Percentiles rank a stretch among this genome's conserved stretches.
These are phyloP conservation scores for Tricholomella constricta DNA, from an alignment of 768 basidiomycete species.

Conservation along the genomic window DNA sequence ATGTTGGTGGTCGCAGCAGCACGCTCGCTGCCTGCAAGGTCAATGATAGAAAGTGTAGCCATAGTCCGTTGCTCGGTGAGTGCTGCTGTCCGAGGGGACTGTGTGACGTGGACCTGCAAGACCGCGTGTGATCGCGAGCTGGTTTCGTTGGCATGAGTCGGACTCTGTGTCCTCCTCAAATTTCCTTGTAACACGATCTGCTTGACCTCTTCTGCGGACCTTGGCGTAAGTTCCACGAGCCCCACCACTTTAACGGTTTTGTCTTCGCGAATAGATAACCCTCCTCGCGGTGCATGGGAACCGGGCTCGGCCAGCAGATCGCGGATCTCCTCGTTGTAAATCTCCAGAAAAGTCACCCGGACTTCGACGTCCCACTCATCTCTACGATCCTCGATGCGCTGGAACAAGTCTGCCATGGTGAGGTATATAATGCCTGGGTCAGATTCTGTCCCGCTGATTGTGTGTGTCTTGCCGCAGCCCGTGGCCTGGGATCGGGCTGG, in stretches of 20 bases:
- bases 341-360: constrained; percentile 94
- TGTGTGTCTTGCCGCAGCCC: constrained; percentile 99
- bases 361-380: constrained; percentile 88
- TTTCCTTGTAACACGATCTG: constrained; percentile 91
- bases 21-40: constrained; percentile 95
- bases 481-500: constrained; percentile 67
- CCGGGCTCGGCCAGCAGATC: constrained; percentile 85
- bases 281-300: constrained; percentile 67
- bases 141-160: constrained; percentile 95
- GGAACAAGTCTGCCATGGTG: constrained; percentile 96
- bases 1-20: constrained; percentile 96
- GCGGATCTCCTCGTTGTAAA: constrained; percentile 98
- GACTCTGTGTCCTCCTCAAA: constrained; percentile 84
- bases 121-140: constrained; percentile 98
- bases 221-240: constrained; percentile 79
- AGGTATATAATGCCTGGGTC: constrained; percentile 96
- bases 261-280: constrained; percentile 92
- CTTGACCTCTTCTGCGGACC: constrained; percentile 90
- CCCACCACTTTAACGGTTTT: constrained; percentile 89
- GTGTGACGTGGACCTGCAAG: constrained; percentile 90
- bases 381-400: constrained; percentile 83
- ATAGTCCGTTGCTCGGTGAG: constrained; percentile 81
- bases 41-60: constrained; percentile 95
- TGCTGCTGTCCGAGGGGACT: constrained; percentile 83
- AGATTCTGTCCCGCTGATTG: constrained; percentile 87